Evolutionary conservation across 345 rosid species (phyloP).

Genomic region (Pelargonium nanum): DNA sequence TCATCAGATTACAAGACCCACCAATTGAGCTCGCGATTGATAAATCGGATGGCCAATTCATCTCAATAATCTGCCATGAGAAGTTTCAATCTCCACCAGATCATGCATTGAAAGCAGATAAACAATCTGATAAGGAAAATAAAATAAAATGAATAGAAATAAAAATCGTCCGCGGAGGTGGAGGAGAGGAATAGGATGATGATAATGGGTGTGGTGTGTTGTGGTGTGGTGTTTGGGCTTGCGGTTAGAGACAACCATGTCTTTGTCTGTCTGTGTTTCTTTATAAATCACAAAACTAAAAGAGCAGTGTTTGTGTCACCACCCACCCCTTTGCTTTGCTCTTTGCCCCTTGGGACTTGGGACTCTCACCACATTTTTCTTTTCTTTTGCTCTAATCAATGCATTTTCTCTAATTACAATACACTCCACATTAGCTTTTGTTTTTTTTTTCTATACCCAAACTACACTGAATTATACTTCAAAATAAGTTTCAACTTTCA

Average conservation of each 20-base stretch:
- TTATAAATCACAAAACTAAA: background rate
- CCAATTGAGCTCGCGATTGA: background rate
- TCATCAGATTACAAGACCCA: background rate
- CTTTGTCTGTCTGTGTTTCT: background rate
- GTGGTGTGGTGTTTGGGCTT: background rate
- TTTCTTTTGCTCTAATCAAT: no score
- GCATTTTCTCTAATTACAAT: no score
- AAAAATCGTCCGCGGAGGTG: background rate
- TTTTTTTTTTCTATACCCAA: no score
- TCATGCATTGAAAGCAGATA: background rate
- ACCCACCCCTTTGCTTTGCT: background rate
- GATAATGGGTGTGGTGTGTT: background rate
- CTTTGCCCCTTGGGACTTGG: no score
- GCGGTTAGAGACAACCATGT: background rate
- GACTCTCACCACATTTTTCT: background rate
- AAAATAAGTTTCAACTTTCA: no score
- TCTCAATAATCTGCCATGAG: background rate
- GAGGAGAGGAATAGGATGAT: background rate
- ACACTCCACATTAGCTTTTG: no score
- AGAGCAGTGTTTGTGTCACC: background rate
- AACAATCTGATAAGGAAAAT: background rate
- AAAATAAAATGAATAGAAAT: no score
- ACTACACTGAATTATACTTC: no score
- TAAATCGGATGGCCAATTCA: background rate
- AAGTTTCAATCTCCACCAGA: background rate